phyloP scores from a whole-genome alignment of 805 yeast genomes.

The Barnettozyma vustinii region DNA sequence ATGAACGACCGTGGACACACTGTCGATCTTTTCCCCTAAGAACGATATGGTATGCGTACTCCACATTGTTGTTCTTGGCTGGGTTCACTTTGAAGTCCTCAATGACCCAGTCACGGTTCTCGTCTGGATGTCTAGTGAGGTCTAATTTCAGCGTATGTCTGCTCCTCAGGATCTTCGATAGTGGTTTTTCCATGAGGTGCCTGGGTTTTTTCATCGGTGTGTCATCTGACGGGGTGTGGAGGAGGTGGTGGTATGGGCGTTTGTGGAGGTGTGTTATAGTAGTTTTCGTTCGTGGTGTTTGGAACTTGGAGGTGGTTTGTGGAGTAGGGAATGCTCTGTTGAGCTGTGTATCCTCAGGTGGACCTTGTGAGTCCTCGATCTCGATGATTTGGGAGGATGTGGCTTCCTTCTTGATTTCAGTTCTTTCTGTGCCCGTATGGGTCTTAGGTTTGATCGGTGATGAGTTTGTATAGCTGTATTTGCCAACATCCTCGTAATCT shows the following conservation, averaged over 20 bases:
- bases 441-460: slow-evolving; percentile 8
- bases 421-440: not conserved
- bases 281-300: slow-evolving; percentile 11
- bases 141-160: slow-evolving; percentile 5
- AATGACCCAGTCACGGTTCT: slow-evolving; percentile 30
- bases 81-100: slow-evolving; percentile 36
- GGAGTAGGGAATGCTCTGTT: slow-evolving; percentile 11
- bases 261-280: slow-evolving; percentile 1
- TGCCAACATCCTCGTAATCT: not conserved
- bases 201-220: slow-evolving; percentile 14
- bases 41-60: slow-evolving; percentile 30
- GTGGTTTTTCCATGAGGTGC: not conserved
- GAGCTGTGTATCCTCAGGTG: slow-evolving; percentile 4
- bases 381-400: slow-evolving; percentile 1
- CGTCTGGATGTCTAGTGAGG: slow-evolving; percentile 14
- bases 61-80: slow-evolving; percentile 21
- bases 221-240: slow-evolving; percentile 17
- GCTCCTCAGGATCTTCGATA: not conserved
- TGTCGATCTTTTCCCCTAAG: slow-evolving; percentile 29
- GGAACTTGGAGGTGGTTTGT: slow-evolving; percentile 8
- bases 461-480: not conserved
- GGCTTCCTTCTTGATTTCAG: slow-evolving; percentile 1
- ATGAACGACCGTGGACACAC: slow-evolving; percentile 32
- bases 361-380: slow-evolving; percentile 10
- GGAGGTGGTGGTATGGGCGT: not conserved